These are phyloP conservation scores for Tylopilus sp. DNA, from an alignment of 1,284 basidiomycete genomes.

Conservation along the genomic window DNA sequence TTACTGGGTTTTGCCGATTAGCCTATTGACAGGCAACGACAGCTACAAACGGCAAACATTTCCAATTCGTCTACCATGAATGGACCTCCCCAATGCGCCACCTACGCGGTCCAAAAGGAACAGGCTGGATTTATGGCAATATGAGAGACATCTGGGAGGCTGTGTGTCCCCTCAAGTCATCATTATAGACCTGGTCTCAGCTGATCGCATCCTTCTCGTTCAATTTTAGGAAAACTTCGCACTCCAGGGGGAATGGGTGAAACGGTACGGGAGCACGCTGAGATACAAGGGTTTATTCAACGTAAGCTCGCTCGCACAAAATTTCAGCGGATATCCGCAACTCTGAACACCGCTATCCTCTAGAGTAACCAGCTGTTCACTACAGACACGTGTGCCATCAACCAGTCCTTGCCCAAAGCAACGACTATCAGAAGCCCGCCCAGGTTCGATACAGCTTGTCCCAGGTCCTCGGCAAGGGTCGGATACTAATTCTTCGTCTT, in stretches of 20 bases:
- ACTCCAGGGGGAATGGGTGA: conserved; percentile 49
- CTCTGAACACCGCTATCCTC: neutral
- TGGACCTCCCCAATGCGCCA: conserved; percentile 41
- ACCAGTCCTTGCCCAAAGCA: conserved; percentile 39
- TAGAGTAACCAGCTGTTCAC: conserved; percentile 28
- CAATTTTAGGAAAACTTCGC: conserved; percentile 31
- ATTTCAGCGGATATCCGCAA: too few species aligned
- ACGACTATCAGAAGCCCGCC: conserved; percentile 35
- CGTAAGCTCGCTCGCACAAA: conserved; percentile 32
- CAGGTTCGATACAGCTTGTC: conserved; percentile 20
- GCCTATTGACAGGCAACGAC: too few species aligned
- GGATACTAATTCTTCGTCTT: neutral
- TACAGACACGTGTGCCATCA: conserved; percentile 35
- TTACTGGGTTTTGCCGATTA: too few species aligned
- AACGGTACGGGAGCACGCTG: conserved; percentile 50
- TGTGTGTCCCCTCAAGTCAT: conserved; percentile 26
- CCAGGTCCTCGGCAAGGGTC: conserved; percentile 32
- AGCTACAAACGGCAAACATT: too few species aligned
- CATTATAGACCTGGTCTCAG: neutral
- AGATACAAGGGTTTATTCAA: conserved; percentile 44
- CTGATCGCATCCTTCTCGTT: neutral
- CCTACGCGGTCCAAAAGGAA: conserved; percentile 48
- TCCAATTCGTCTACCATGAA: conserved; percentile 18
- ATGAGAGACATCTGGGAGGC: conserved; percentile 41
- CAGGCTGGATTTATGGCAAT: conserved; percentile 52